These are phyloP conservation scores for Pseudovirgaria hyperparasitica DNA, from an alignment of 2,329 filamentous ascomycete species.

Conservation along the genomic window DNA sequence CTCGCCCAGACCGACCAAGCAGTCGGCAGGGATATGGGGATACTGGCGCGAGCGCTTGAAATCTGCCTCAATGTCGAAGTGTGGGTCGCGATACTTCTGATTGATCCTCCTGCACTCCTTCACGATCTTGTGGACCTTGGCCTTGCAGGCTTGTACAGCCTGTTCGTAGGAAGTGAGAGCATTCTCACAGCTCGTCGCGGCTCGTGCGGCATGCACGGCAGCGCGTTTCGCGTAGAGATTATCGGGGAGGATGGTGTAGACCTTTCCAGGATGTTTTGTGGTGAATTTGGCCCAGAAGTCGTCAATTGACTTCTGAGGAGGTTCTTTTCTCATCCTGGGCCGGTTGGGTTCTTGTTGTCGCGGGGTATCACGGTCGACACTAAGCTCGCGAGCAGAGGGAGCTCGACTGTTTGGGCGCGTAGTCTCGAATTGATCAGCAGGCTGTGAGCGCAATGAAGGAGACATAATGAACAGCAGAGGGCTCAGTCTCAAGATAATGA, in stretches of 20 bases:
- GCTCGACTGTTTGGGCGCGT: too few relatives aligned
- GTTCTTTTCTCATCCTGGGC: conserved; percentile 32
- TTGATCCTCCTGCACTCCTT: conserved; percentile 62
- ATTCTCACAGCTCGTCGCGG: conserved; percentile 46
- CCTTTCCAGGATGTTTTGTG: conserved; percentile 58
- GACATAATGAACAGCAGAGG: too few relatives aligned
- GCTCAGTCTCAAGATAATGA: too few relatives aligned
- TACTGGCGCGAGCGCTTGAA: conserved; percentile 38
- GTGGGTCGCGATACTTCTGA: conserved; percentile 74
- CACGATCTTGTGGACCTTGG: conserved; percentile 45
- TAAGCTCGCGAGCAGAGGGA: too few relatives aligned
- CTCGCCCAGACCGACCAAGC: conserved; percentile 35
- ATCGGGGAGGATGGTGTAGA: conserved; percentile 57
- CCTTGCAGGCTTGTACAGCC: conserved; percentile 54
- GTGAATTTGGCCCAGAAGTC: conserved; percentile 61
- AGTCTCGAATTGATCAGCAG: too few relatives aligned
- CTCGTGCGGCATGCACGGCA: conserved; percentile 40
- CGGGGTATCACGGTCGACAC: too few relatives aligned
- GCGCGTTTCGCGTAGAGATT: conserved; percentile 52
- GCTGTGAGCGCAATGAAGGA: too few relatives aligned
- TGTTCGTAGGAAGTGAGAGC: conserved; percentile 59
- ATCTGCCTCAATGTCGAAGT: conserved; percentile 75
- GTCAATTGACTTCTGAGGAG: conserved; percentile 55
- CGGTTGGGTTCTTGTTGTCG: background rate
- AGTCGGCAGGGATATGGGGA: conserved; percentile 29